phyloP scores from a whole-genome alignment of 2,329 filamentous ascomycete species.

The Alternaria atra region DNA sequence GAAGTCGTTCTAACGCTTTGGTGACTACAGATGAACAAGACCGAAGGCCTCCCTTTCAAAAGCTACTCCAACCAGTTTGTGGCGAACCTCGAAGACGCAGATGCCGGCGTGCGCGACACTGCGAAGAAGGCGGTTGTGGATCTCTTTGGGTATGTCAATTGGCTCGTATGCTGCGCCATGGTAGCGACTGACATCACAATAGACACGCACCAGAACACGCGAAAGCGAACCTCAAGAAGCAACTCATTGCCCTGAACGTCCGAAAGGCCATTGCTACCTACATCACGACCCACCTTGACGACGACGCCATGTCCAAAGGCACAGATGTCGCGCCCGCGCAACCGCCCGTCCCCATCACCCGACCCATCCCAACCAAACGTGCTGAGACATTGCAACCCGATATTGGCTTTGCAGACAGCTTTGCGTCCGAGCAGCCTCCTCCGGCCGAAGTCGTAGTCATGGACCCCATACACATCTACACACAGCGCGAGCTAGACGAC shows the following conservation, averaged over 20 bases:
- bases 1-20: conserved; percentile 18
- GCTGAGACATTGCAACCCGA: conserved; percentile 51
- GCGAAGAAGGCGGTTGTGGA: conserved; percentile 86
- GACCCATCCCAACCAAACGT: conserved; percentile 45
- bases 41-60: conserved; percentile 81
- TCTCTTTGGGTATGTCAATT: conserved; percentile 73
- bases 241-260: conserved; percentile 84
- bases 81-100: conserved; percentile 87
- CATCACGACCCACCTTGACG: conserved; percentile 78
- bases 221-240: conserved; percentile 87
- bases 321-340: conserved; percentile 32
- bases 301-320: conserved; percentile 63
- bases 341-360: conserved; percentile 33
- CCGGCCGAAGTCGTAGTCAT: conserved; percentile 74
- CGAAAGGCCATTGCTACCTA: conserved; percentile 84
- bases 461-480: conserved; percentile 85
- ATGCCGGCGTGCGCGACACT: conserved; percentile 83
- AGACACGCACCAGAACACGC: conserved; percentile 82
- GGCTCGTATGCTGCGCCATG: neutral
- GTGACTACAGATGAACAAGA: conserved; percentile 74
- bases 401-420: conserved; percentile 55
- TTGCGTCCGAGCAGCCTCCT: conserved; percentile 64
- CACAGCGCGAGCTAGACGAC: conserved; percentile 86
- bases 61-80: conserved; percentile 84
- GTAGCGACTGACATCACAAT: conserved; percentile 25